Conservation (phyloP, 768 basidiomycete species). For the Phallus indusiatus region DNA sequence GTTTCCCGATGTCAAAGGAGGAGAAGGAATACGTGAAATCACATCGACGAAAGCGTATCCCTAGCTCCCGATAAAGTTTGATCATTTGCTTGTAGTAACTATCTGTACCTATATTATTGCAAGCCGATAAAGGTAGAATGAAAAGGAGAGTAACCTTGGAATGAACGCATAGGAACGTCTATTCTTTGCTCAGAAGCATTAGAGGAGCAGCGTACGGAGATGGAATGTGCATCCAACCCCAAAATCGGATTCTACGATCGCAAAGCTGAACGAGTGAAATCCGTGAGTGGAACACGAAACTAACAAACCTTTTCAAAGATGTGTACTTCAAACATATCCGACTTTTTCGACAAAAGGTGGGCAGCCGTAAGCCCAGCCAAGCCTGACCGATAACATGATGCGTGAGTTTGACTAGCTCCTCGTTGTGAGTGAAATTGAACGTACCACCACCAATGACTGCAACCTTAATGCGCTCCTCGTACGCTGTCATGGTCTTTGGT, state of each 20-base stretch:
- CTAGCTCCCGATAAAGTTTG: constrained; percentile 50
- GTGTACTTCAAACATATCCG: constrained; percentile 47
- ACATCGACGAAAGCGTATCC: constrained; percentile 42
- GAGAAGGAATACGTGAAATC: constrained; percentile 73
- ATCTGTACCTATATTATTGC: constrained; percentile 16
- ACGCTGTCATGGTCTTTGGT: too few relatives aligned
- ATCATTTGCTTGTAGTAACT: constrained; percentile 72
- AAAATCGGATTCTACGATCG: constrained; percentile 61
- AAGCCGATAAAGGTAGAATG: too few relatives aligned
- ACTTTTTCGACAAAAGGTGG: constrained; percentile 35
- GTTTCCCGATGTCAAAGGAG: constrained; percentile 23
- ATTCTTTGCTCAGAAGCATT: constrained; percentile 39
- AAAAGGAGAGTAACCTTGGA: constrained; percentile 57
- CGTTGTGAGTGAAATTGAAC: constrained; percentile 59
- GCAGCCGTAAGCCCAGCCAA: constrained; percentile 66
- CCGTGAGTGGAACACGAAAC: neutral
- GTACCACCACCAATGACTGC: constrained; percentile 67
- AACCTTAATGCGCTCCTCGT: constrained; percentile 29
- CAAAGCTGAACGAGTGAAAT: constrained; percentile 38
- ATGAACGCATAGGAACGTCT: constrained; percentile 76
- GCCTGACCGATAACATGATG: constrained; percentile 69
- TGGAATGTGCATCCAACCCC: constrained; percentile 35
- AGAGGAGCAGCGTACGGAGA: constrained; percentile 21
- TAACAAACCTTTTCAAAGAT: constrained; percentile 61
- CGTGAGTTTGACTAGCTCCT: constrained; percentile 40